These are phyloP conservation scores for Arctium minus DNA, from an alignment of 129 eudicot species.

Conservation along the genomic window DNA sequence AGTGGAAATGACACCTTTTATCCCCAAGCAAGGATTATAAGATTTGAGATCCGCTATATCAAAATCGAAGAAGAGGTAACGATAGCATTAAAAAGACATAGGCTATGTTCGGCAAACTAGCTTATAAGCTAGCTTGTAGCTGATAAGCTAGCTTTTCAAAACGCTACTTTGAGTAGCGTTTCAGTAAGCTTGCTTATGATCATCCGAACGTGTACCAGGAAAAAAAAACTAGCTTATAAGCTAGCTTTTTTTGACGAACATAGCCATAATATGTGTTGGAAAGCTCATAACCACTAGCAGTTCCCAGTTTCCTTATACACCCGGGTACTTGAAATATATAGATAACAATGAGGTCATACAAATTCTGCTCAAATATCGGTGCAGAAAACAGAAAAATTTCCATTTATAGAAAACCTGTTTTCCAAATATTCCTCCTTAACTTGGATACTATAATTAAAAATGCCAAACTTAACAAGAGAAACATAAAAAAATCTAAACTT, in stretches of 20 bases:
- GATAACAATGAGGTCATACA: neutral
- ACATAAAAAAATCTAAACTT: neutral
- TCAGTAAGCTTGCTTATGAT: too few relatives aligned
- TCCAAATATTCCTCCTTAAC: neutral
- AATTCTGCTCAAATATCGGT: neutral
- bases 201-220: too few relatives aligned
- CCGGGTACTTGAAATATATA: neutral
- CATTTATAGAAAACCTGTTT: neutral
- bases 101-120: too few relatives aligned
- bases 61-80: neutral
- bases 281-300: neutral
- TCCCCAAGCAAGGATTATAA: neutral
- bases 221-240: too few relatives aligned
- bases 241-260: too few relatives aligned
- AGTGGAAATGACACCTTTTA: too few relatives aligned
- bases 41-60: neutral
- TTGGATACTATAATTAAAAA: neutral
- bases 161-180: too few relatives aligned
- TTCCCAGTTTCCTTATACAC: neutral
- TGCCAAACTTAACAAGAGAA: neutral
- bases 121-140: too few relatives aligned
- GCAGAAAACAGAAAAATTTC: neutral
- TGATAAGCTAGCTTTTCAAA: too few relatives aligned
- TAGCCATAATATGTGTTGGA: too few relatives aligned
- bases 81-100: neutral